phyloP scores from a whole-genome alignment of 1,284 basidiomycete genomes.

The Chalciporus piperatoides region DNA sequence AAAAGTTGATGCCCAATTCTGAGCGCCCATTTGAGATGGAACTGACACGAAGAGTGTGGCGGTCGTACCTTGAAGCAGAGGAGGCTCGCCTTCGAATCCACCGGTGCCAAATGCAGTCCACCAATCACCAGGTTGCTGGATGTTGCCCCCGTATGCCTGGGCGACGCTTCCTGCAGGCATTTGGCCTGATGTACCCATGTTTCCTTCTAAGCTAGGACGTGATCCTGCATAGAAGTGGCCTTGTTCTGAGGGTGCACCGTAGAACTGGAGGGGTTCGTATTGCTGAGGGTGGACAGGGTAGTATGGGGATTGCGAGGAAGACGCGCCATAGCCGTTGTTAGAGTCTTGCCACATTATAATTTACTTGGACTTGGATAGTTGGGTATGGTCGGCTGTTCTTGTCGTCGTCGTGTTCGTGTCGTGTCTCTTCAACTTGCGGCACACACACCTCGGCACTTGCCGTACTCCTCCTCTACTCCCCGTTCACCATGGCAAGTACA shows the following conservation, averaged over 20 bases:
- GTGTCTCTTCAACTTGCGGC: background rate
- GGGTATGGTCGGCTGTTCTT: background rate
- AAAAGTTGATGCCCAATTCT: conserved; percentile 98
- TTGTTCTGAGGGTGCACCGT: conserved; percentile 51
- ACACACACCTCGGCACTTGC: conserved; percentile 25
- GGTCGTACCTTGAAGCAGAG: conserved; percentile 79
- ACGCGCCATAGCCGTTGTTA: conserved; percentile 45
- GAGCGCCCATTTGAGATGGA: conserved; percentile 7
- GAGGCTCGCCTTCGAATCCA: conserved; percentile 92
- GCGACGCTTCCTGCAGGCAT: conserved; percentile 44
- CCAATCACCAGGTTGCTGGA: conserved; percentile 69
- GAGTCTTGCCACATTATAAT: conserved; percentile 68
- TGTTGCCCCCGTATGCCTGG: conserved; percentile 63
- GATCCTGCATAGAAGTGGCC: conserved; percentile 64
- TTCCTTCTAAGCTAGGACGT: conserved; percentile 70
- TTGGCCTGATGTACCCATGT: conserved; percentile 54
- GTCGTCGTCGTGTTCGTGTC: conserved; percentile 14
- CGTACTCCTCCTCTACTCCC: conserved; percentile 32
- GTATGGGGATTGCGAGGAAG: conserved; percentile 55
- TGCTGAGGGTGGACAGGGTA: conserved; percentile 49
- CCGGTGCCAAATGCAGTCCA: conserved; percentile 96
- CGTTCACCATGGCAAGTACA: conserved; percentile 50
- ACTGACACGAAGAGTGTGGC: background rate
- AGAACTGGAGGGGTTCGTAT: conserved; percentile 71
- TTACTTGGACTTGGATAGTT: background rate